These are phyloP conservation scores for Aspergillus biplanus DNA, from an alignment of 495 filamentous ascomycete genomes.

Conservation along the genomic window DNA sequence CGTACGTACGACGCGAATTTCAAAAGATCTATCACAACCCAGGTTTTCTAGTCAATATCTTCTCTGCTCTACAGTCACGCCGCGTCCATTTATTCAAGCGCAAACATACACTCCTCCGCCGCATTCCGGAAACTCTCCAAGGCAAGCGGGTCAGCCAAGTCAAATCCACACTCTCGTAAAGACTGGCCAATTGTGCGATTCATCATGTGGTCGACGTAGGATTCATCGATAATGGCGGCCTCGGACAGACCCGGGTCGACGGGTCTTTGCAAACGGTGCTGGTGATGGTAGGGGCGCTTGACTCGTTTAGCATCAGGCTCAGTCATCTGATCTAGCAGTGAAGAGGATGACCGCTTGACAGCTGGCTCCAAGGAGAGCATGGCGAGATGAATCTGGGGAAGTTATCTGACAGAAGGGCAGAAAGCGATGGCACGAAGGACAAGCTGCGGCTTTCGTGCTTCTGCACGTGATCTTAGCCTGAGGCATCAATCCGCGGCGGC, in stretches of 20 bases:
- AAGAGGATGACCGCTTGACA: slow-evolving; percentile 49
- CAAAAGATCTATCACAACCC: slow-evolving; percentile 54
- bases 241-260: slow-evolving; percentile 35
- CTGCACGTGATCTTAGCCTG: slow-evolving; percentile 22
- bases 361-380: slow-evolving; percentile 40
- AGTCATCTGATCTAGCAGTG: slow-evolving; percentile 25
- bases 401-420: slow-evolving; percentile 1
- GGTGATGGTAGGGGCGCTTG: slow-evolving; percentile 51
- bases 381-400: slow-evolving; percentile 21
- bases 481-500: slow-evolving; percentile 13
- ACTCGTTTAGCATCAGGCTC: slow-evolving; percentile 41
- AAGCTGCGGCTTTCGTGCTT: slow-evolving; percentile 14
- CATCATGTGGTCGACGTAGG: slow-evolving; percentile 55
- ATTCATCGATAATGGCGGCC: slow-evolving; percentile 48
- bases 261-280: slow-evolving; percentile 43
- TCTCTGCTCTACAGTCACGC: neutral
- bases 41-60: slow-evolving; percentile 25
- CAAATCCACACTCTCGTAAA: slow-evolving; percentile 60
- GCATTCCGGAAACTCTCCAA: slow-evolving; percentile 60
- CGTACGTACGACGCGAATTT: slow-evolving; percentile 59
- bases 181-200: slow-evolving; percentile 58
- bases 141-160: slow-evolving; percentile 57
- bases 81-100: neutral
- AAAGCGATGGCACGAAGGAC: slow-evolving; percentile 8
- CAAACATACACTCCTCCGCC: slow-evolving; percentile 65